Conservation (phyloP, 2,329 filamentous ascomycete species). For the Pseudogymnoascus sp. region DNA sequence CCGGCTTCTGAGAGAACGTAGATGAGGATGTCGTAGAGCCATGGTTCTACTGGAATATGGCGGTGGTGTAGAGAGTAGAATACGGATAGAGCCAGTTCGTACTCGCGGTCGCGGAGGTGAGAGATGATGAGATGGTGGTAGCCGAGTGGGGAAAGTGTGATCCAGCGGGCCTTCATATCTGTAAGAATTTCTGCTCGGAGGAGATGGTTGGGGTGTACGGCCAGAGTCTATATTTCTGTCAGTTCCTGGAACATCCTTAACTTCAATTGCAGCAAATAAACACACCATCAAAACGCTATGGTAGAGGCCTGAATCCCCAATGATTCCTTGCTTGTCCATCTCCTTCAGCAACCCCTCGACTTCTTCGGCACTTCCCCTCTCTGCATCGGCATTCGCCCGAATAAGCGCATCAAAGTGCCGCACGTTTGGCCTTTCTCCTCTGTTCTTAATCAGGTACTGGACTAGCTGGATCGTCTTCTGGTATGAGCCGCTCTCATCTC, state of each 20-base stretch:
- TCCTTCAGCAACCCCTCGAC: conserved; percentile 61
- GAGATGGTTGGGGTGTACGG: conserved; percentile 79
- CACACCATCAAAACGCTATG: conserved; percentile 61
- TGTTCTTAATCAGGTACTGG: conserved; percentile 48
- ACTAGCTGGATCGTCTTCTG: conserved; percentile 39
- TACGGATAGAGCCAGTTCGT: conserved; percentile 68
- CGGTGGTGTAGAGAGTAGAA: conserved; percentile 58
- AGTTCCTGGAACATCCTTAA: conserved; percentile 4
- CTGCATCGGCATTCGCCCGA: conserved; percentile 56
- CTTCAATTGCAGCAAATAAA: conserved; percentile 11
- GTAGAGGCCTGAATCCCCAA: conserved; percentile 58
- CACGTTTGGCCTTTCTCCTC: conserved; percentile 45
- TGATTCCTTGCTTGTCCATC: conserved; percentile 55
- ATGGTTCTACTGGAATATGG: conserved; percentile 49
- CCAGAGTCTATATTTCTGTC: conserved; percentile 45
- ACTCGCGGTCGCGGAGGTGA: conserved; percentile 70
- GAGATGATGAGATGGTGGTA: conserved; percentile 63
- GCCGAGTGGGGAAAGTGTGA: conserved; percentile 51
- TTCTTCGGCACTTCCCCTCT: conserved; percentile 56
- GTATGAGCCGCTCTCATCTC: conserved; percentile 32
- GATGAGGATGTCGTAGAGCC: conserved; percentile 73
- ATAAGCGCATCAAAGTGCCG: conserved; percentile 68
- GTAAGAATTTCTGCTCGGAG: conserved; percentile 62
- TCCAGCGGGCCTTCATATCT: conserved; percentile 68
- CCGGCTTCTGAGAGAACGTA: conserved; percentile 62